Percentiles rank a stretch among this genome's conserved stretches.
Evolutionary conservation across 495 filamentous ascomycete genomes (phyloP).

Genomic region (Podospora pseudopauciseta): DNA sequence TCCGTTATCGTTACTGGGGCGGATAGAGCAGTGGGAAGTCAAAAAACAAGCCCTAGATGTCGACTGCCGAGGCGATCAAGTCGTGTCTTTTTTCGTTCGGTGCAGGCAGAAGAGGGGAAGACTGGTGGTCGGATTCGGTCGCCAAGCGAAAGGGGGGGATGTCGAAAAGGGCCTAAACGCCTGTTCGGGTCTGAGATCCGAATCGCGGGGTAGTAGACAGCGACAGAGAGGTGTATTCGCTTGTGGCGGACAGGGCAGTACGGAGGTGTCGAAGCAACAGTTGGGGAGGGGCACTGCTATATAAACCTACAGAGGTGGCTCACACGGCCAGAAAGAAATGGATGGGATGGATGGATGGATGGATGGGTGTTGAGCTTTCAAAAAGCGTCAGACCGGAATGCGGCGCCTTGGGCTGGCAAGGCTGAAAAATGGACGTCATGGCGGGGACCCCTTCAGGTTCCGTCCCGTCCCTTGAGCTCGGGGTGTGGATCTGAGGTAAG

Average conservation of each 20-base stretch:
- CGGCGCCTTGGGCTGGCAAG: conserved; percentile 11
- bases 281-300: neutral
- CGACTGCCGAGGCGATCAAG: neutral
- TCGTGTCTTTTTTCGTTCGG: neutral
- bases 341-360: no score
- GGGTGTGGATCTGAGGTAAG: neutral
- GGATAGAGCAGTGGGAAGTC: neutral
- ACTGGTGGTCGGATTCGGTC: conserved; percentile 2
- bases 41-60: neutral
- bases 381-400: conserved; percentile 5
- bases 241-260: neutral
- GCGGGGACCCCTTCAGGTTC: neutral
- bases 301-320: neutral
- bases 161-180: conserved; percentile 7
- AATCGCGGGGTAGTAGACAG: conserved; percentile 9
- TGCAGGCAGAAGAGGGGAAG: neutral
- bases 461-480: neutral
- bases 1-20: neutral
- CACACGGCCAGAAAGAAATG: neutral
- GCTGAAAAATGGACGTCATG: conserved; percentile 26
- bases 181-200: conserved; percentile 10
- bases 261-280: neutral
- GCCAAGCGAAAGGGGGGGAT: conserved; percentile 7
- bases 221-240: conserved; percentile 5
- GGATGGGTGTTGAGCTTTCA: neutral